Evolutionary conservation across 768 basidiomycete species (phyloP), one percentile per base, ranked within the genome.

Genomic region (Strobilomyces dryophilus): DNA sequence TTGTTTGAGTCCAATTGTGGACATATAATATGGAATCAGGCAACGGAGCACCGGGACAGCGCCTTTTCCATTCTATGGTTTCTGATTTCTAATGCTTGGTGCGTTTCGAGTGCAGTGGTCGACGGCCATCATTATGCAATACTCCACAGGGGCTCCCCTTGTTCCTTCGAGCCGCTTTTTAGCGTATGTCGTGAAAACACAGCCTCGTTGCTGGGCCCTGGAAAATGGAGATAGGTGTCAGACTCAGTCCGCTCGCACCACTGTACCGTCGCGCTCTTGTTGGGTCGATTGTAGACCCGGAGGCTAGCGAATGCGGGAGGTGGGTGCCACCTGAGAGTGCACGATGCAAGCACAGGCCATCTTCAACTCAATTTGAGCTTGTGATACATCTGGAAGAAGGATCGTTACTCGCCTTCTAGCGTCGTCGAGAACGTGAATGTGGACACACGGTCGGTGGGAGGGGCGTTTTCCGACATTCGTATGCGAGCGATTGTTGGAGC

Each of bases 21-120:
- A 12, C 18, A 45, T 18, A 45, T 31, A 8, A 40, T 40, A 11
- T 40, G 44, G n/a, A 31, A 45, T 31, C 44, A 14, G 26, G 15
- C 26, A 14, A 12, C 11, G 18, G 18, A 26, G 29, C 31, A 15
- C 51, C 24, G n/a, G 24, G 17, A 15, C 36, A 15, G 15, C 9
- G 27, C 37, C 29, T 14, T 47, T n/a, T 55, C 54, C 35, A 48
- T 55, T 47, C 46, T 21, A 17, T 27, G 51, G 46, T 52, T 32
- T 10, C 26, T 20, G 51, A 52, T 52, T 32, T 10, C 26, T 49
- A 34, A 49, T 34, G n/a, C n/a, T 31, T 31, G 27, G 8, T 42
- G 8, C 36, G 20, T 26, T 41, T 18, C 29, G 18, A 34, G 21
- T n/a, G 11, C 32, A 15, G 17, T 24, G 46, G 32, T 49, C 51